These are phyloP conservation scores for Starmerella asiatica DNA, from an alignment of 805 yeast species.

Conservation along the genomic window DNA sequence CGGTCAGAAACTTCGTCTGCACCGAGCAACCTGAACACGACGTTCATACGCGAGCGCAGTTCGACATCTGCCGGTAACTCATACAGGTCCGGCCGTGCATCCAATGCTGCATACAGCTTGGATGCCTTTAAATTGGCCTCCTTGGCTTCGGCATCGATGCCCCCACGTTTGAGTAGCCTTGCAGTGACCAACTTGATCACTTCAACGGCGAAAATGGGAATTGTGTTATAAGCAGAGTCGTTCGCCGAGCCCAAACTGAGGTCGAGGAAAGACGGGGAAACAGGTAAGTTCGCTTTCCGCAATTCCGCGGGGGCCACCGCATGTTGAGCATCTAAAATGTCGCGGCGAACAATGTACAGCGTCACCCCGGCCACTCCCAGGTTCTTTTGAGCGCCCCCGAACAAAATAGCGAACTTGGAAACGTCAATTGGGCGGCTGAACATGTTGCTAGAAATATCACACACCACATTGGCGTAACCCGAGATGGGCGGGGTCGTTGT, in stretches of 20 bases:
- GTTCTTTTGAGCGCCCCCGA: constrained; percentile 98
- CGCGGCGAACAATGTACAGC: constrained; percentile 75
- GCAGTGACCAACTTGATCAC: constrained; percentile 67
- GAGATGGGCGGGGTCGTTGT: constrained; percentile 38
- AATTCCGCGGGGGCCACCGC: constrained; percentile 48
- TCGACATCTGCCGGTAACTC: constrained; percentile 48
- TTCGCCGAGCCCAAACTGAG: constrained; percentile 75
- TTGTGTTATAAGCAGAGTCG: constrained; percentile 89
- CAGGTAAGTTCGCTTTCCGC: constrained; percentile 47
- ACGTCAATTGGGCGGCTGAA: constrained; percentile 71
- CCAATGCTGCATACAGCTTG: constrained; percentile 51
- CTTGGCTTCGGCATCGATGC: constrained; percentile 47
- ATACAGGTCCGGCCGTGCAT: constrained; percentile 50
- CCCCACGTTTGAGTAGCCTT: constrained; percentile 53
- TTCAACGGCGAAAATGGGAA: constrained; percentile 85
- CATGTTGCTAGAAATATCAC: constrained; percentile 91
- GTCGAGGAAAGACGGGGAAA: constrained; percentile 79
- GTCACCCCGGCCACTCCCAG: constrained; percentile 95
- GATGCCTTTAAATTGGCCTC: constrained; percentile 50
- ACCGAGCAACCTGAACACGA: constrained; percentile 57
- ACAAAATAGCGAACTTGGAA: constrained; percentile 69
- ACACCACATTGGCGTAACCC: constrained; percentile 34
- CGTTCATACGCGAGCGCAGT: constrained; percentile 79
- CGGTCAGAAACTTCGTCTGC: constrained; percentile 48
- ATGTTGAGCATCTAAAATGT: constrained; percentile 39